Evolutionary conservation across 1,284 basidiomycete species (phyloP).

Genomic region (Mycena citricolor): DNA sequence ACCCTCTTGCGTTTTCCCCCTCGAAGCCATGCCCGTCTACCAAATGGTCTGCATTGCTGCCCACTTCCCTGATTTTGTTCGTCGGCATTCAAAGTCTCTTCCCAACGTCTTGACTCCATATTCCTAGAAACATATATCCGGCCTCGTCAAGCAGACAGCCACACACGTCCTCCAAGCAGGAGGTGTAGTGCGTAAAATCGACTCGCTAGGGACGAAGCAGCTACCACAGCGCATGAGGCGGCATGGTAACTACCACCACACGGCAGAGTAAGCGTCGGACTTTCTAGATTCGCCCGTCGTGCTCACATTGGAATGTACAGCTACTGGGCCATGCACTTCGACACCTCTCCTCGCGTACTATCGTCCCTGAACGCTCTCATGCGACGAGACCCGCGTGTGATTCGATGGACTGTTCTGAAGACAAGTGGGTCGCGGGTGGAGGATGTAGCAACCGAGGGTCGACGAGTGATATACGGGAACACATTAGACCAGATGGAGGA

Average conservation of each 20-base stretch:
- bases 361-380: conserved; percentile 64
- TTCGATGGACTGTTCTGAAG: conserved; percentile 82
- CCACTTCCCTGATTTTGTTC: conserved; percentile 72
- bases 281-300: not conserved
- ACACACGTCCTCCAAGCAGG: conserved; percentile 75
- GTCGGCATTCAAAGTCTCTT: conserved; percentile 24
- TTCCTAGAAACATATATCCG: conserved; percentile 69
- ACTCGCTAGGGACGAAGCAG: conserved; percentile 72
- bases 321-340: conserved; percentile 90
- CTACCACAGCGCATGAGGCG: conserved; percentile 79
- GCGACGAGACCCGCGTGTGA: conserved; percentile 76
- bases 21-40: conserved; percentile 77
- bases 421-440: conserved; percentile 74
- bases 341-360: conserved; percentile 75
- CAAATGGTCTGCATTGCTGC: conserved; percentile 77
- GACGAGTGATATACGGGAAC: conserved; percentile 26
- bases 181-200: conserved; percentile 77
- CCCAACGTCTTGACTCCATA: conserved; percentile 5
- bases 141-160: conserved; percentile 74
- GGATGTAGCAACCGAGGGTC: conserved; percentile 53
- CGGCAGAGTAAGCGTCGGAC: conserved; percentile 72
- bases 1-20: too few relatives aligned
- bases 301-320: conserved; percentile 39
- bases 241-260: conserved; percentile 59
- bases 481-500: conserved; percentile 11